Percentiles rank a stretch among this genome's conserved stretches.
These are phyloP conservation scores for Nyssa sinensis DNA, from an alignment of 148 eudicot genomes.

Conservation along the genomic window DNA sequence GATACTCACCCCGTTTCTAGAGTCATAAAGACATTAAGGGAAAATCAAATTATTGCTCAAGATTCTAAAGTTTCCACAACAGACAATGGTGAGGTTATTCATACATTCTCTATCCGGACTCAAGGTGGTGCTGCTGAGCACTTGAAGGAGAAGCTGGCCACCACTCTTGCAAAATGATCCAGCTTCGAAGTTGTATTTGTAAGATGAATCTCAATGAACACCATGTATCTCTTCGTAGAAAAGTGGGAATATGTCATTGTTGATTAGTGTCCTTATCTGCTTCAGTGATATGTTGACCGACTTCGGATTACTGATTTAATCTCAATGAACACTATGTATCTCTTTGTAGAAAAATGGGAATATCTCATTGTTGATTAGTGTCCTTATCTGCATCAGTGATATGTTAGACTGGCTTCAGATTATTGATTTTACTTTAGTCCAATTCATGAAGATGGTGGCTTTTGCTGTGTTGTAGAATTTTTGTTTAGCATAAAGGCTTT, in stretches of 20 bases:
- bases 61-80: conserved; percentile 55
- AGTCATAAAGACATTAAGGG: conserved; percentile 61
- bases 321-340: background rate
- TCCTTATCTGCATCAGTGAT: background rate
- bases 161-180: conserved; percentile 55
- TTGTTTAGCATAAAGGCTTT: background rate
- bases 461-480: background rate
- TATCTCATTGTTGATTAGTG: background rate
- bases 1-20: conserved; percentile 75
- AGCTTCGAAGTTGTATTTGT: conserved; percentile 1
- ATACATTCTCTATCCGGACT: conserved; percentile 69
- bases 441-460: background rate
- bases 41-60: conserved; percentile 53
- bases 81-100: conserved; percentile 69
- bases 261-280: background rate
- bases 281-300: background rate
- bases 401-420: background rate
- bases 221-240: background rate
- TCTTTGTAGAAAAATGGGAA: conserved; percentile 3
- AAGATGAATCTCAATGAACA: background rate
- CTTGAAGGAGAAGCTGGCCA: conserved; percentile 63
- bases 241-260: background rate
- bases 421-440: background rate
- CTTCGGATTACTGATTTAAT: background rate
- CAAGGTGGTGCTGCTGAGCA: conserved; percentile 54